phyloP scores from a whole-genome alignment of 495 filamentous ascomycete species.

The Choiromyces venosus region DNA sequence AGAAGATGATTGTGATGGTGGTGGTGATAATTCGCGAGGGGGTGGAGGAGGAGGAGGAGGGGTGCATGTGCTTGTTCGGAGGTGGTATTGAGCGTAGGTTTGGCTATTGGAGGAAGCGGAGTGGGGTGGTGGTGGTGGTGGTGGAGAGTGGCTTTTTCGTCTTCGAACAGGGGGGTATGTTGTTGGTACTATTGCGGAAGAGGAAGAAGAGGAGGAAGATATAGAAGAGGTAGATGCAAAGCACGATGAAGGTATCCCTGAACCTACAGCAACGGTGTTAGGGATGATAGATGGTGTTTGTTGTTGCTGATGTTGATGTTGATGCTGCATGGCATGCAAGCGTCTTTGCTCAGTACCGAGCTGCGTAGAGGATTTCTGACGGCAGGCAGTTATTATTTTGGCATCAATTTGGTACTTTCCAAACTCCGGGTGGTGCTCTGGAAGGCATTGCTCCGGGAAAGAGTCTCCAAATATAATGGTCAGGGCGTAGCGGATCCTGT shows the following conservation, averaged over 20 bases:
- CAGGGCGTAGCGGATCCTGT: constrained; percentile 71
- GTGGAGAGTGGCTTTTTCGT: neutral
- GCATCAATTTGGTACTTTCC: constrained; percentile 64
- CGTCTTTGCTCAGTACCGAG: constrained; percentile 12
- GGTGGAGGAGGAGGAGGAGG: neutral
- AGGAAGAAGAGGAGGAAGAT: neutral
- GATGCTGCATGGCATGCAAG: constrained; percentile 4
- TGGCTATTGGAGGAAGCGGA: neutral
- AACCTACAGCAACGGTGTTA: neutral
- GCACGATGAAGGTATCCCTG: neutral
- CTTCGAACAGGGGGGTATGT: neutral
- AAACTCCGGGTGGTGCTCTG: constrained; percentile 52
- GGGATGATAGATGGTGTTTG: neutral
- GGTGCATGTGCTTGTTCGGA: neutral
- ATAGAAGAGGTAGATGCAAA: neutral
- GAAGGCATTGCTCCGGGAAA: constrained; percentile 69
- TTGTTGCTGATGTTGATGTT: neutral
- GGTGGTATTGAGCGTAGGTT: neutral
- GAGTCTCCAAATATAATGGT: constrained; percentile 81
- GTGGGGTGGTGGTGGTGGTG: neutral
- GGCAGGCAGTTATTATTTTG: constrained; percentile 49
- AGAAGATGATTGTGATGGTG: constrained; percentile 5
- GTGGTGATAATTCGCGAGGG: neutral
- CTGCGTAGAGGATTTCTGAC: constrained; percentile 17
- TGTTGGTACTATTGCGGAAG: neutral